Evolutionary conservation across 1,139 yeast species (phyloP).

Genomic region (Lodderomyces parapsilosis): DNA sequence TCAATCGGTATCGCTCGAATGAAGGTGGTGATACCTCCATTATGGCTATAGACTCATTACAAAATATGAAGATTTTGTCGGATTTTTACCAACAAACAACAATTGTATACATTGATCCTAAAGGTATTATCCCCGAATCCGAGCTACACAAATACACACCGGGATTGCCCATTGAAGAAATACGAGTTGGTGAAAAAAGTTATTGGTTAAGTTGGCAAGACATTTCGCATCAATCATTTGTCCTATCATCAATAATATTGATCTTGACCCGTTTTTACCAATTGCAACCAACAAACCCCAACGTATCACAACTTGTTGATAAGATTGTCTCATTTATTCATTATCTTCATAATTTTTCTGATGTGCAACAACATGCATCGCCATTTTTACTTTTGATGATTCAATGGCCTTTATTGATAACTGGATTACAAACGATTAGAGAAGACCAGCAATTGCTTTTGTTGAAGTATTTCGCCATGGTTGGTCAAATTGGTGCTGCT

Average conservation of each 20-base stretch:
- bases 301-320: slow-evolving; percentile 25
- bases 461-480: slow-evolving; percentile 35
- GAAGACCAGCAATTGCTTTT: slow-evolving; percentile 40
- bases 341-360: slow-evolving; percentile 19
- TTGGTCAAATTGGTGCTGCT: slow-evolving; percentile 43
- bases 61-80: slow-evolving; percentile 23
- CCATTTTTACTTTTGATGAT: slow-evolving; percentile 33
- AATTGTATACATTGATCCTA: slow-evolving; percentile 10
- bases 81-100: slow-evolving; percentile 20
- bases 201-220: slow-evolving; percentile 34
- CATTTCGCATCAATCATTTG: slow-evolving; percentile 29
- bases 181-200: slow-evolving; percentile 9
- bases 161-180: slow-evolving; percentile 16
- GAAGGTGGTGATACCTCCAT: no score
- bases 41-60: slow-evolving; percentile 8
- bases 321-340: slow-evolving; percentile 22
- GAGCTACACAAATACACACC: slow-evolving; percentile 11
- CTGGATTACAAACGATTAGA: slow-evolving; percentile 50
- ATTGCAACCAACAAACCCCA: slow-evolving; percentile 29
- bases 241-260: slow-evolving; percentile 24
- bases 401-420: slow-evolving; percentile 57
- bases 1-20: slow-evolving; percentile 34
- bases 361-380: slow-evolving; percentile 22
- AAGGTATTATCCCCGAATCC: slow-evolving; percentile 11
- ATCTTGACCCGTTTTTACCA: slow-evolving; percentile 26